phyloP scores from a whole-genome alignment of 805 yeast genomes.

The Kuraishia piskuri region DNA sequence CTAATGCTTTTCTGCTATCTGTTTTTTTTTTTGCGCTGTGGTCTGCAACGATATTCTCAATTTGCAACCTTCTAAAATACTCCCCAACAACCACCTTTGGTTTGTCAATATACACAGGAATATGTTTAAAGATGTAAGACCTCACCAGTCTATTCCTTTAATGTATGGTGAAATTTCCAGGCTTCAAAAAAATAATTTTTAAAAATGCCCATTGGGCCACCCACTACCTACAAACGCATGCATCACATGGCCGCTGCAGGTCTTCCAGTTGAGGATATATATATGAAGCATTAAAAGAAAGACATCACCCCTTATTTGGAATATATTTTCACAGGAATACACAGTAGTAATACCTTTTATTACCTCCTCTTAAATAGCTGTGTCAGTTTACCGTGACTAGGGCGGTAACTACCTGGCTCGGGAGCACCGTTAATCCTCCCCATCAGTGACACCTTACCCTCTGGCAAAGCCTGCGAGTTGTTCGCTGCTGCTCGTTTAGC shows the following conservation, averaged over 20 bases:
- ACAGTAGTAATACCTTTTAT: neutral
- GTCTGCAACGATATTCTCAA: neutral
- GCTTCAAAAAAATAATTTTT: neutral
- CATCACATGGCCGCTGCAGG: neutral
- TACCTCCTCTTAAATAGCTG: conserved; percentile 20
- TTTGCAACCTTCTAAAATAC: no score
- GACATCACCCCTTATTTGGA: no score
- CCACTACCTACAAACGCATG: neutral
- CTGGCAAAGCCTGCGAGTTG: conserved; percentile 14
- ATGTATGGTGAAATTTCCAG: neutral
- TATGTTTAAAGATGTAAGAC: neutral
- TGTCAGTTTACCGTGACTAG: conserved; percentile 13
- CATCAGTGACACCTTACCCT: conserved; percentile 23
- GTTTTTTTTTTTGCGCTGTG: neutral
- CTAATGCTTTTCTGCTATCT: no score
- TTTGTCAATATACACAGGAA: neutral
- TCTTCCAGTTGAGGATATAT: no score
- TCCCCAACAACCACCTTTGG: neutral
- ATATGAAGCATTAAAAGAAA: no score
- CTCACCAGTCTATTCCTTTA: neutral
- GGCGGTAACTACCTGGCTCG: conserved; percentile 8
- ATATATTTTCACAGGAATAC: neutral
- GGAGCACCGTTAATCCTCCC: conserved; percentile 11
- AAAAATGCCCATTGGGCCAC: neutral
- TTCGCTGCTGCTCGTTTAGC: conserved; percentile 6